These are phyloP conservation scores for Populus hybrid DNA, from an alignment of 441 rosid genomes.

Conservation along the genomic window DNA sequence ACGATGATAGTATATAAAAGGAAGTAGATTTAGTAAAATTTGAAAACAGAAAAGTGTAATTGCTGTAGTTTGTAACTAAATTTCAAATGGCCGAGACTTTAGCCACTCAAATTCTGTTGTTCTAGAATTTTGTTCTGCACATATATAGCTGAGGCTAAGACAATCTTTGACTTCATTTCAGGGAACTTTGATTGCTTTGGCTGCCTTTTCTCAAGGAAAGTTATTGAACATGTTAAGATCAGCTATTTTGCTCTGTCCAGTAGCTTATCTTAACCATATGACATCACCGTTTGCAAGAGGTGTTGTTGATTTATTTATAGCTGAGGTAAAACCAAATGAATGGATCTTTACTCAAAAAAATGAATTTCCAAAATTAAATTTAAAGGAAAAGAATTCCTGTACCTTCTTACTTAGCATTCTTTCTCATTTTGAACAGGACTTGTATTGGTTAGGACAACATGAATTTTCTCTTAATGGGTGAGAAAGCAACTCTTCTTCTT, in stretches of 20 bases:
- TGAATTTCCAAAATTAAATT: background rate
- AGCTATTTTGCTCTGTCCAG: slow-evolving; percentile 72
- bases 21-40: no score
- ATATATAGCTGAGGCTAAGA: background rate
- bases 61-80: no score
- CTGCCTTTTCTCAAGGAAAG: slow-evolving; percentile 64
- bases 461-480: slow-evolving; percentile 45
- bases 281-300: slow-evolving; percentile 46
- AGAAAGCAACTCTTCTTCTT: slow-evolving; percentile 5
- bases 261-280: slow-evolving; percentile 84
- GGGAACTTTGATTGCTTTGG: slow-evolving; percentile 83
- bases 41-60: no score
- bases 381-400: background rate
- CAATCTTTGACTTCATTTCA: slow-evolving; percentile 11
- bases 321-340: slow-evolving; percentile 44
- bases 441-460: slow-evolving; percentile 39
- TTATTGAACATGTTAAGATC: slow-evolving; percentile 53
- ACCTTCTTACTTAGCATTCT: background rate
- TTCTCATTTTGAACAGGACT: slow-evolving; percentile 27
- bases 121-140: no score
- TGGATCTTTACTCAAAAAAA: background rate
- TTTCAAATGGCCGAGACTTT: no score
- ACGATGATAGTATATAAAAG: no score
- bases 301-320: slow-evolving; percentile 56
- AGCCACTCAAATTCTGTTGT: no score